These are phyloP conservation scores for Collybia nuda DNA, from an alignment of 768 basidiomycete genomes.

Conservation along the genomic window DNA sequence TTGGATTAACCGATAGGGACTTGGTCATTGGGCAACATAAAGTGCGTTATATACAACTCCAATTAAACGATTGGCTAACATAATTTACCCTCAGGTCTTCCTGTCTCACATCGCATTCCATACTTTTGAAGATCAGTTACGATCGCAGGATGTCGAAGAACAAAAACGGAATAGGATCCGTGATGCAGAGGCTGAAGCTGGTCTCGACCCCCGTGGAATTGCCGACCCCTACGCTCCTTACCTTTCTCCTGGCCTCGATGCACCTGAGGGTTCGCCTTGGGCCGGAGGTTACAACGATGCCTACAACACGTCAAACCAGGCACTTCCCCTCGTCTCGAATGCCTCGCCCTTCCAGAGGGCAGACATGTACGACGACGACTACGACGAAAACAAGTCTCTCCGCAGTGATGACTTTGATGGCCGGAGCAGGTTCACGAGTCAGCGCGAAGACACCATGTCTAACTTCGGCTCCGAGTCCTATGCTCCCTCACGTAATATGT, in stretches of 20 bases:
- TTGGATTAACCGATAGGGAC: conserved; percentile 66
- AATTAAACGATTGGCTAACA: background rate
- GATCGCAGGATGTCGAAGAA: conserved; percentile 83
- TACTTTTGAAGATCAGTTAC: conserved; percentile 81
- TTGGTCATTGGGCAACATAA: conserved; percentile 82
- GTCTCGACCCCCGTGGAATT: conserved; percentile 53
- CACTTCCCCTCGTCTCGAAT: conserved; percentile 80
- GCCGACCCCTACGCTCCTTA: conserved; percentile 83
- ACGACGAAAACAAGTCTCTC: conserved; percentile 72
- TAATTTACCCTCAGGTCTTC: conserved; percentile 67
- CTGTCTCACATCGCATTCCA: conserved; percentile 86
- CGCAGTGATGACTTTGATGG: conserved; percentile 80
- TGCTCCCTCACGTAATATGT: conserved; percentile 95
- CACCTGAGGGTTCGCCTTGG: conserved; percentile 32
- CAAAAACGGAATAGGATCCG: conserved; percentile 77
- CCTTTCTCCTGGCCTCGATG: conserved; percentile 47
- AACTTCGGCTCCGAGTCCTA: conserved; percentile 92
- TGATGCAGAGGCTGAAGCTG: conserved; percentile 73
- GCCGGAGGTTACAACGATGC: conserved; percentile 48
- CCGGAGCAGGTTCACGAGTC: conserved; percentile 73
- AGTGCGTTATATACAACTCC: conserved; percentile 42
- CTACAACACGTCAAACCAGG: conserved; percentile 63
- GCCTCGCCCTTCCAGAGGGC: conserved; percentile 82
- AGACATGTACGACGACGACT: conserved; percentile 75
- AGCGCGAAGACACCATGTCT: conserved; percentile 75